These are phyloP conservation scores for Colletotrichum navitas DNA, from an alignment of 2,329 filamentous ascomycete genomes.

Conservation along the genomic window DNA sequence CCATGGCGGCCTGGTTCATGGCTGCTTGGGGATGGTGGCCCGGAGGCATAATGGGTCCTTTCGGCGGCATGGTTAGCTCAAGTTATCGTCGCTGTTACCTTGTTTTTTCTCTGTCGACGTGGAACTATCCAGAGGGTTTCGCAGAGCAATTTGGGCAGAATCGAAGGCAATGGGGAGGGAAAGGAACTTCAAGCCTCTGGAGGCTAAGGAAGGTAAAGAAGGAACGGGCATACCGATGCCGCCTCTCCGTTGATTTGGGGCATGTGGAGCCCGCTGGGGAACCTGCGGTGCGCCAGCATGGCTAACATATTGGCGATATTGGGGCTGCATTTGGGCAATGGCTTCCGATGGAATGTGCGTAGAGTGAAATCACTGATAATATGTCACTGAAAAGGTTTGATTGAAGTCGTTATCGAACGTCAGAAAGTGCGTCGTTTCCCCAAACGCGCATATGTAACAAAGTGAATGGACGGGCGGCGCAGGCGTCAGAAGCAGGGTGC, in stretches of 20 bases:
- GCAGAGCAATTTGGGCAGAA: background rate
- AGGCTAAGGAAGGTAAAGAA: slow-evolving; percentile 25
- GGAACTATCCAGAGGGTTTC: background rate
- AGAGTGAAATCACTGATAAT: background rate
- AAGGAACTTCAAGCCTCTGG: slow-evolving; percentile 5
- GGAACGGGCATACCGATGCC: slow-evolving; percentile 62
- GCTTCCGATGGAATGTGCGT: slow-evolving; percentile 4
- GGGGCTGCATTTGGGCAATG: slow-evolving; percentile 61
- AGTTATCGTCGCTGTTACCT: background rate
- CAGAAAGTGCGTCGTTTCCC: slow-evolving; percentile 20
- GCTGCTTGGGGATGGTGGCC: slow-evolving; percentile 64
- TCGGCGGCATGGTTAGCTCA: slow-evolving; percentile 29
- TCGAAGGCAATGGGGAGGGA: background rate
- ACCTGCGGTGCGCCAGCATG: slow-evolving; percentile 51
- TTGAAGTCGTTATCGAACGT: slow-evolving; percentile 43
- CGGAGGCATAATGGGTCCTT: slow-evolving; percentile 69
- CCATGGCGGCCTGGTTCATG: slow-evolving; percentile 66
- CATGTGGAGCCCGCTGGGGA: slow-evolving; percentile 63
- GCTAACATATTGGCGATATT: slow-evolving; percentile 63
- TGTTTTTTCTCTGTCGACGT: background rate
- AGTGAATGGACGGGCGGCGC: slow-evolving; percentile 20
- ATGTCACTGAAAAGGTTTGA: slow-evolving; percentile 25
- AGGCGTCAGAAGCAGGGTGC: slow-evolving; percentile 15
- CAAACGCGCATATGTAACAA: slow-evolving; percentile 23
- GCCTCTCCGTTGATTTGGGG: slow-evolving; percentile 62